Evolutionary conservation across 2,329 filamentous ascomycete species (phyloP), one percentile per base, ranked within the genome.

Genomic region (Aspergillus hortae): DNA sequence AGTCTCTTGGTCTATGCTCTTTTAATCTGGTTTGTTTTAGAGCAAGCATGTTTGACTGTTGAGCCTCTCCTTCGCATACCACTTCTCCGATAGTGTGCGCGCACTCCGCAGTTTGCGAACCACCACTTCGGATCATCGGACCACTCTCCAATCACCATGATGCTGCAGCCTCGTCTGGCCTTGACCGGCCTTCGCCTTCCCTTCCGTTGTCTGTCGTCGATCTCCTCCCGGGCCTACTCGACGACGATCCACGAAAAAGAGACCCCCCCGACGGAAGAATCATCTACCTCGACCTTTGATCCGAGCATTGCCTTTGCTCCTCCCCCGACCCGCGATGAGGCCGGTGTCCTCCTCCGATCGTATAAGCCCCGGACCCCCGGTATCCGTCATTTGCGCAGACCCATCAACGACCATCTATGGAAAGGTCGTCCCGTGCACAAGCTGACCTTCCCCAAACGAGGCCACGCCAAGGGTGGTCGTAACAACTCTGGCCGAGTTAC

Each of bases 351-450:
- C 42, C 70, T 97, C 71, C 86, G 90, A 63, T 94, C 89, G 49
- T 99, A 96, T 74, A 97, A 89, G 71, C 94, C 94, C 33, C 86
- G 90, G 63, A 96, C 94, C 1, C 92, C 92, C 11, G 94, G 94
- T 81, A 74, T 95, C 53, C 86, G 94, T 65, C 94, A 99, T 82
- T 78, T 99, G 59, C 88, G 87, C 71, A 84, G 94, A 41, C 91
- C 94, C 12, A 87, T 96, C 74, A 97, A 97, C 74, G 91, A 96
- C 66, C 94, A 99, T 72, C 77, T 99, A 43, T 97, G 90, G 90
- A 96, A 95, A 74, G 94, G 94, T 53, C 81, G 91, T 51, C 90
- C 94, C 1, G 85, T 88, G 60, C 79, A 89, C 32, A 84, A 86
- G 46, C 80, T 99, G 71, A 99, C 95, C 10, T 89, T 90, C 65